phyloP scores from a whole-genome alignment of 306 rosid genomes.

The Notholithocarpus densiflorus region DNA sequence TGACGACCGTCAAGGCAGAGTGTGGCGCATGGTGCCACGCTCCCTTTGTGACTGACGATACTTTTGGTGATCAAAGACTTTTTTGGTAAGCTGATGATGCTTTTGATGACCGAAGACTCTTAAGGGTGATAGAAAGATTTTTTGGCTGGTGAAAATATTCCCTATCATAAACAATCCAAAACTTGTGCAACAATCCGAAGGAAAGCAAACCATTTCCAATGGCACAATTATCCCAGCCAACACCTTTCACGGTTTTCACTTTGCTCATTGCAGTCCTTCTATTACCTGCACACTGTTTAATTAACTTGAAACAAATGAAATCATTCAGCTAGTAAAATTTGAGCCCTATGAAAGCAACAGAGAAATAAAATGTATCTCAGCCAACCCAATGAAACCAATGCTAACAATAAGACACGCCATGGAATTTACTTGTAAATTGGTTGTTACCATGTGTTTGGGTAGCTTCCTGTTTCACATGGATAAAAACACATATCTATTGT shows the following conservation, averaged over 20 bases:
- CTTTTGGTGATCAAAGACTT: no score
- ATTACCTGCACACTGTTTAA: slow-evolving; percentile 81
- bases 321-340: background rate
- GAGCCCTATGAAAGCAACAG: background rate
- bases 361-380: no score
- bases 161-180: background rate
- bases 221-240: slow-evolving; percentile 94
- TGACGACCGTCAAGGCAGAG: no score
- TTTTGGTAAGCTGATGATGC: no score
- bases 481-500: slow-evolving; percentile 1
- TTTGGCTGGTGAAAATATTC: background rate
- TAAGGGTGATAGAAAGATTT: no score
- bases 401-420: background rate
- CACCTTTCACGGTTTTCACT: slow-evolving; percentile 68
- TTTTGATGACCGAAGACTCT: no score
- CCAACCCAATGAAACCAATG: background rate
- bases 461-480: slow-evolving; percentile 54
- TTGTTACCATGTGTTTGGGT: slow-evolving; percentile 73
- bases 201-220: slow-evolving; percentile 74
- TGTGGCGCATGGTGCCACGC: no score
- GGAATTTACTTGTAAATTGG: slow-evolving; percentile 66
- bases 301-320: slow-evolving; percentile 11
- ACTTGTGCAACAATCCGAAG: background rate
- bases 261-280: slow-evolving; percentile 96
- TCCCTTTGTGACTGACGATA: no score